These are phyloP conservation scores for Magnaporthiopsis poae DNA, from an alignment of 2,329 filamentous ascomycete species.

Conservation along the genomic window DNA sequence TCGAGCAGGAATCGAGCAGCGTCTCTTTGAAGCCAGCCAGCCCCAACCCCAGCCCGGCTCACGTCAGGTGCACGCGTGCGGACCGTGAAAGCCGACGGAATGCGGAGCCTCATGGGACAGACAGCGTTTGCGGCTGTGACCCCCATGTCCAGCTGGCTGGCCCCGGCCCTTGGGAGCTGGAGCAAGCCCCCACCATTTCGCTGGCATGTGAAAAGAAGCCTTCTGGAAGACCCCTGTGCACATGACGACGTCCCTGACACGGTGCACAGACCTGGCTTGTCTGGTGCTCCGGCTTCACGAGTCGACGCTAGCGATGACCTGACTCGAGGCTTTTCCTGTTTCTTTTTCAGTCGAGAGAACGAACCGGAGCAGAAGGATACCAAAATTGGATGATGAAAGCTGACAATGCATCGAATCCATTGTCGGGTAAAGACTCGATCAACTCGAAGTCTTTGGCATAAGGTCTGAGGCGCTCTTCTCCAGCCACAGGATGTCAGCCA, in stretches of 20 bases:
- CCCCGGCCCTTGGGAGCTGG: no score
- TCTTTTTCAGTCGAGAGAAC: neutral
- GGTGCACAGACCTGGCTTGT: neutral
- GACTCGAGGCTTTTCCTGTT: neutral
- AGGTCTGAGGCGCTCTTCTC: no score
- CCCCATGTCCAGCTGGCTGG: neutral
- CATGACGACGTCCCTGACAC: neutral
- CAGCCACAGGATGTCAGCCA: no score
- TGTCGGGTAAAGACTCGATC: no score
- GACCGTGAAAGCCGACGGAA: conserved; percentile 2
- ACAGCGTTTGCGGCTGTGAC: neutral
- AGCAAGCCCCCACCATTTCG: neutral
- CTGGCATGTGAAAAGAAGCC: conserved; percentile 1
- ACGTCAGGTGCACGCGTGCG: neutral
- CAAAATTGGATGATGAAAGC: neutral
- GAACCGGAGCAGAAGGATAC: neutral
- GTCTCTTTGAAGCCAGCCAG: no score
- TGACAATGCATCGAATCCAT: no score
- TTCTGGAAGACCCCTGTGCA: neutral
- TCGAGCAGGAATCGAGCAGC: no score
- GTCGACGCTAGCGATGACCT: neutral
- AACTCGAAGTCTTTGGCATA: no score
- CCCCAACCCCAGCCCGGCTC: neutral
- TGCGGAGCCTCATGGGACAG: conserved; percentile 1
- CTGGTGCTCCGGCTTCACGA: neutral